Percentiles rank a stretch among this genome's conserved stretches.
These are phyloP conservation scores for Mycena kentingensis DNA, from an alignment of 768 basidiomycete species.

Conservation along the genomic window DNA sequence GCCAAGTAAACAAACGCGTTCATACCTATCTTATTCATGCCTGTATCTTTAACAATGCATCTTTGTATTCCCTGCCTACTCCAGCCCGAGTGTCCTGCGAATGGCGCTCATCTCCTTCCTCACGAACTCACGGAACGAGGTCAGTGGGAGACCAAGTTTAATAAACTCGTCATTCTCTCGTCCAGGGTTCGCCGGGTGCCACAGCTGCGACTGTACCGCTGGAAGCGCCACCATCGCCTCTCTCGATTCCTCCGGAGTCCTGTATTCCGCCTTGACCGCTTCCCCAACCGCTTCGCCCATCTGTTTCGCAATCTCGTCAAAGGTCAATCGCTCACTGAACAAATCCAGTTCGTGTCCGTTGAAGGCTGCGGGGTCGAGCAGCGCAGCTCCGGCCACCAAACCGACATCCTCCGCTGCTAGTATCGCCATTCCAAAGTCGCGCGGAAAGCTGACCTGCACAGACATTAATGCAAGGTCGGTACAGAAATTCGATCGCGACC, in stretches of 20 bases:
- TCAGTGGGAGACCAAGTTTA: conserved; percentile 9
- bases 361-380: conserved; percentile 10
- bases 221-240: conserved; percentile 5
- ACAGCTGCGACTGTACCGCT: conserved; percentile 11
- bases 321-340: conserved; percentile 7
- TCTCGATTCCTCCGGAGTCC: conserved; percentile 12
- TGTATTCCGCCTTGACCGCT: conserved; percentile 14
- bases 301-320: conserved; percentile 14
- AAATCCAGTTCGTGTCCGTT: conserved; percentile 10
- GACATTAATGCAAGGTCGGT: too few species aligned
- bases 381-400: conserved; percentile 8
- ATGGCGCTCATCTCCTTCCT: conserved; percentile 18
- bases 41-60: too few species aligned
- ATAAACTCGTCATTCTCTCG: neutral
- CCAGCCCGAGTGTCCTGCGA: too few species aligned
- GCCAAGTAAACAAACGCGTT: neutral
- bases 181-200: neutral
- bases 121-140: conserved; percentile 17
- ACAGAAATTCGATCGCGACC: too few species aligned
- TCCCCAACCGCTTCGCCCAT: conserved; percentile 6
- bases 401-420: conserved; percentile 19
- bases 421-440: conserved; percentile 3
- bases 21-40: too few species aligned
- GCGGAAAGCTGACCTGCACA: conserved; percentile 16
- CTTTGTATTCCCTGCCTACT: too few species aligned